A percentile compares a stretch with the other conserved stretches of the same genome.
phyloP scores from a whole-genome alignment of 257 asterid species.

The Solanum boliviense region DNA sequence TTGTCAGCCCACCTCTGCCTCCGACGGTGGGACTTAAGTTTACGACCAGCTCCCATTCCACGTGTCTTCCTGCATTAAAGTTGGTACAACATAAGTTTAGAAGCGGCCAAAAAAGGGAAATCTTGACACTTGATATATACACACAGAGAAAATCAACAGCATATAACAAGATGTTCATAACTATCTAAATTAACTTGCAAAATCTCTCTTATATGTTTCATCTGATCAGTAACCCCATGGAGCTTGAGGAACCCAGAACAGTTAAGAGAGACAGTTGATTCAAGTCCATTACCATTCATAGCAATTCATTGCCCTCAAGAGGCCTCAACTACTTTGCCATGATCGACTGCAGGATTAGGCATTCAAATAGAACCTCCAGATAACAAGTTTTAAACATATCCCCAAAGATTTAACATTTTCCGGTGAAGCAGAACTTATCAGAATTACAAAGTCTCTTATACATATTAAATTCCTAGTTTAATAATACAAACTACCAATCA shows the following conservation, averaged over 20 bases:
- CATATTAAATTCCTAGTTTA: not conserved
- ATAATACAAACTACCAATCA: not conserved
- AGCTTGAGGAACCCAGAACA: not conserved
- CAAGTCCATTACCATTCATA: not conserved
- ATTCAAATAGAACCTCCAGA: not conserved
- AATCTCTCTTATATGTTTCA: not conserved
- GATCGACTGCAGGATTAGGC: slow-evolving; percentile 20
- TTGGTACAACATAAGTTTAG: not conserved
- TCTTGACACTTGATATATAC: not conserved
- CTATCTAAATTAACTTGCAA: not conserved
- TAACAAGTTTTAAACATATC: not conserved
- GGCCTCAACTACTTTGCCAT: slow-evolving; percentile 28
- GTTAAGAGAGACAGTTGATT: not conserved
- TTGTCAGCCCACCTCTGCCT: slow-evolving; percentile 5
- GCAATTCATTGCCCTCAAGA: not conserved
- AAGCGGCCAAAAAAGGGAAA: not conserved
- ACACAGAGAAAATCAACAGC: not conserved
- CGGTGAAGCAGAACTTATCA: not conserved
- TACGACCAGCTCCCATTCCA: slow-evolving; percentile 5
- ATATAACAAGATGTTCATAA: not conserved
- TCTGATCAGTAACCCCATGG: not conserved
- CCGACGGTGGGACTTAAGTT: slow-evolving; percentile 2
- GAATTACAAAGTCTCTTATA: not conserved
- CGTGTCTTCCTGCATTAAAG: slow-evolving; percentile 1
- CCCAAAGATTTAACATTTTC: not conserved